Conservation (phyloP, 352 stramenopile species). For the Achlya hypogyna region DNA sequence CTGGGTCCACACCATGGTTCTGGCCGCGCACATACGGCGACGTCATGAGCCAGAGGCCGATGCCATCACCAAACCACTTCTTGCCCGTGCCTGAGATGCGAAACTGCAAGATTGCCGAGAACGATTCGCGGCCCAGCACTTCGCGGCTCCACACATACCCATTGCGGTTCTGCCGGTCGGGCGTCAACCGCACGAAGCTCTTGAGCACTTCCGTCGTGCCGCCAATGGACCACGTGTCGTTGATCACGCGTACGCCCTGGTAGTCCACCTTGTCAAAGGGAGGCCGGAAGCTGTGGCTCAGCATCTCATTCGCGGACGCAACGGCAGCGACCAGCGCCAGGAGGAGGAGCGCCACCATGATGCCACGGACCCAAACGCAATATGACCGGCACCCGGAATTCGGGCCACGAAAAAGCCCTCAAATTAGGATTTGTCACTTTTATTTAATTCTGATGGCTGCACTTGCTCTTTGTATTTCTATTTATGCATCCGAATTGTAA, state of each 20-base stretch:
- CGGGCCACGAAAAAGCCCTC: too few species aligned
- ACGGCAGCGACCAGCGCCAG: neutral
- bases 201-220: conserved; percentile 67
- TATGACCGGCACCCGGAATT: neutral
- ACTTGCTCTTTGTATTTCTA: too few species aligned
- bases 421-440: too few species aligned
- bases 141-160: conserved; percentile 60
- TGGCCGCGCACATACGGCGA: conserved; percentile 47
- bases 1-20: conserved; percentile 67
- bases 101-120: conserved; percentile 55
- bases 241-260: conserved; percentile 48
- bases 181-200: conserved; percentile 73
- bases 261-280: conserved; percentile 52
- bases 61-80: conserved; percentile 71
- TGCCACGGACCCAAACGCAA: neutral
- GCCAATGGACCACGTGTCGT: conserved; percentile 38
- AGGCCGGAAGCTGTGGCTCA: conserved; percentile 46
- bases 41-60: conserved; percentile 66
- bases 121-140: conserved; percentile 36
- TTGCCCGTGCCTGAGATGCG: conserved; percentile 68
- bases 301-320: conserved; percentile 23
- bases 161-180: conserved; percentile 72
- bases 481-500: too few species aligned
- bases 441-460: too few species aligned
- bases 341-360: neutral